These are phyloP conservation scores for Penicillium psychrosexuale DNA, from an alignment of 2,329 filamentous ascomycete genomes.

Conservation along the genomic window DNA sequence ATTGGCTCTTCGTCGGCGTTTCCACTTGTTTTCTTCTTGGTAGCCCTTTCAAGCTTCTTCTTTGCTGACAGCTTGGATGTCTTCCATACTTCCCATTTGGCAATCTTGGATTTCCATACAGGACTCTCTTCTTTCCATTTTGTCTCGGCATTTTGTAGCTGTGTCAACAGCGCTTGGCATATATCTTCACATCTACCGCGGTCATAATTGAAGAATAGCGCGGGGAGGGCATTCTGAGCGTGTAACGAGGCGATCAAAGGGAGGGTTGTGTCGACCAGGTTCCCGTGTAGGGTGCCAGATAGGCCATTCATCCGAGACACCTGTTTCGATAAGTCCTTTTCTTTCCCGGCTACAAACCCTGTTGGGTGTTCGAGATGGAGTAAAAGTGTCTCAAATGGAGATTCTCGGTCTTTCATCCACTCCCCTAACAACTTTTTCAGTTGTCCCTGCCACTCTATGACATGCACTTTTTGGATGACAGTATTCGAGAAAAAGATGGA, in stretches of 20 bases:
- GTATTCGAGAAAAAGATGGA: conserved; percentile 45
- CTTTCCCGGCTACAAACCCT: background rate
- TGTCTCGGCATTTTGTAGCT: conserved; percentile 55
- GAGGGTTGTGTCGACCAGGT: conserved; percentile 49
- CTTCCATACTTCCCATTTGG: conserved; percentile 51
- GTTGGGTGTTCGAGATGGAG: conserved; percentile 41
- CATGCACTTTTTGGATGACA: conserved; percentile 60
- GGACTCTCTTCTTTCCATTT: conserved; percentile 42
- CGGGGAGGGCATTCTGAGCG: conserved; percentile 63
- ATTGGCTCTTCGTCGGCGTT: conserved; percentile 47
- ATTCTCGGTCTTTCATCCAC: conserved; percentile 59
- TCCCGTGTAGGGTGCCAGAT: conserved; percentile 6
- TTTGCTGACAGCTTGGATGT: conserved; percentile 2
- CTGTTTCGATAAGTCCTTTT: background rate
- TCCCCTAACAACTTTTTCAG: conserved; percentile 58
- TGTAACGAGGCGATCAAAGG: conserved; percentile 51
- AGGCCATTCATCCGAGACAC: background rate
- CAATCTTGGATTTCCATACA: conserved; percentile 60
- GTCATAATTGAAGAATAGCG: conserved; percentile 75
- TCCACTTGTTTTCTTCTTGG: conserved; percentile 31
- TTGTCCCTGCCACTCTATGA: conserved; percentile 61
- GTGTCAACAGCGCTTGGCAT: conserved; percentile 49
- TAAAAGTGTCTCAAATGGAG: conserved; percentile 54
- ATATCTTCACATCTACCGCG: conserved; percentile 62
- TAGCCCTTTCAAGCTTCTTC: conserved; percentile 50